A percentile compares a stretch with the other conserved stretches of the same genome.
phyloP scores from a whole-genome alignment of 2,329 filamentous ascomycete species.

The Exophiala dermatitidis region DNA sequence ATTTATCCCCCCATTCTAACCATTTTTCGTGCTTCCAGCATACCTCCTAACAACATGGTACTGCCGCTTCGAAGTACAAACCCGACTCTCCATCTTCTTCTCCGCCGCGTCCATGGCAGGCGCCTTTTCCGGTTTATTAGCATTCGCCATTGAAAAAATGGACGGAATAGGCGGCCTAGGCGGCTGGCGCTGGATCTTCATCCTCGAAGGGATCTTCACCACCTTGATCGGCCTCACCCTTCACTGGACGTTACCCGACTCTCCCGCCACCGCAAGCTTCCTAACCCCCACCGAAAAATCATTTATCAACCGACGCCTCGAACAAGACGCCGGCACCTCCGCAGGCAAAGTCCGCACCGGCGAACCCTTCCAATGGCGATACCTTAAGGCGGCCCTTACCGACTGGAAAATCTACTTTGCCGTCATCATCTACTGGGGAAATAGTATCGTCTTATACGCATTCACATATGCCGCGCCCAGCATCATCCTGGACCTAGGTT shows the following conservation, averaged over 20 bases:
- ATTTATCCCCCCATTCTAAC: not conserved
- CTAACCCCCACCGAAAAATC: slow-evolving; percentile 36
- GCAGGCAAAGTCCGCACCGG: slow-evolving; percentile 20
- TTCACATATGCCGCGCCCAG: slow-evolving; percentile 19
- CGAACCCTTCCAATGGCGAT: slow-evolving; percentile 21
- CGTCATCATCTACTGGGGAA: slow-evolving; percentile 22
- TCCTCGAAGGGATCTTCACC: slow-evolving; percentile 43
- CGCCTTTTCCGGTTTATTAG: slow-evolving; percentile 47
- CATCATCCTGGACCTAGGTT: slow-evolving; percentile 27
- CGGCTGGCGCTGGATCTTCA: slow-evolving; percentile 45
- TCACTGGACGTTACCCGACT: slow-evolving; percentile 41
- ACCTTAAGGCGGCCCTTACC: slow-evolving; percentile 8
- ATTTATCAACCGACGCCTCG: slow-evolving; percentile 34
- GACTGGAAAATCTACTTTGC: slow-evolving; percentile 23
- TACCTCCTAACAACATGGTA: slow-evolving; percentile 35
- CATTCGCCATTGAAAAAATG: slow-evolving; percentile 47
- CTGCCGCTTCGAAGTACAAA: slow-evolving; percentile 37
- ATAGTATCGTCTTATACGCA: slow-evolving; percentile 13
- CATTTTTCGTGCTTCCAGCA: not conserved
- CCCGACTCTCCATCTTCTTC: slow-evolving; percentile 41
- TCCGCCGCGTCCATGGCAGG: slow-evolving; percentile 43
- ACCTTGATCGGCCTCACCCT: slow-evolving; percentile 36
- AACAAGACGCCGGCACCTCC: slow-evolving; percentile 24
- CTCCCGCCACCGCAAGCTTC: slow-evolving; percentile 38
- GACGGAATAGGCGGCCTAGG: slow-evolving; percentile 36